phyloP scores from a whole-genome alignment of 1,284 basidiomycete species.

The Caloboletus firmus region DNA sequence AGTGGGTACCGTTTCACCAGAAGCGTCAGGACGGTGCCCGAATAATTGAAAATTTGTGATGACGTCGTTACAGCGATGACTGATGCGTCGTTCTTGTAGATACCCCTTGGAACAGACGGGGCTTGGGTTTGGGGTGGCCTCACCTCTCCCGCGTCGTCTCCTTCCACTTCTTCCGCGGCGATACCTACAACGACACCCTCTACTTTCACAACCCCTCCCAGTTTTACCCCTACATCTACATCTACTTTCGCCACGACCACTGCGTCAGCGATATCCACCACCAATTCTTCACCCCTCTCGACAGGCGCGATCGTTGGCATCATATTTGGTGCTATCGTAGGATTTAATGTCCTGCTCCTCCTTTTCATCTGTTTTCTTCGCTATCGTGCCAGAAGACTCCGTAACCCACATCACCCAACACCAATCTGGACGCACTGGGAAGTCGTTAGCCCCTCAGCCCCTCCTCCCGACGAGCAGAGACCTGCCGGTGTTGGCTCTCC shows the following conservation, averaged over 20 bases:
- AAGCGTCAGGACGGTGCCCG: background rate
- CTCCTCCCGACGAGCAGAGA: conserved; percentile 33
- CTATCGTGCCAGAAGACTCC: conserved; percentile 44
- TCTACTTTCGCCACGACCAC: conserved; percentile 27
- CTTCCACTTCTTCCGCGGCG: conserved; percentile 26
- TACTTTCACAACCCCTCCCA: conserved; percentile 28
- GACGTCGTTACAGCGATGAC: conserved; percentile 8
- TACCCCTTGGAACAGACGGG: conserved; percentile 61
- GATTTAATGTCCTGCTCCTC: conserved; percentile 47
- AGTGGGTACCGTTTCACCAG: background rate
- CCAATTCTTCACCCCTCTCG: conserved; percentile 30
- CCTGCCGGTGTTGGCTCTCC: conserved; percentile 63
- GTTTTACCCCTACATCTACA: conserved; percentile 30
- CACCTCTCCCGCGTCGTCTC: conserved; percentile 45
- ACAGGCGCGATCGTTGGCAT: conserved; percentile 46
- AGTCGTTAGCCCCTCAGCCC: conserved; percentile 38
- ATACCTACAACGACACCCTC: conserved; percentile 27
- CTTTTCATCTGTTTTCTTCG: conserved; percentile 51
- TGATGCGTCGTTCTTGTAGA: conserved; percentile 41
- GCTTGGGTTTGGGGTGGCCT: conserved; percentile 66
- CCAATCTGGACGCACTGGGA: conserved; percentile 58
- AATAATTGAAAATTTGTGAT: conserved; percentile 4
- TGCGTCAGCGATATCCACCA: conserved; percentile 31
- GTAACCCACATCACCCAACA: conserved; percentile 34
- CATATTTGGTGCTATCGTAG: conserved; percentile 44